Base-by-base conservation (phyloP, 805 yeast genomes). In the Clavispora phyllophila region DNA sequence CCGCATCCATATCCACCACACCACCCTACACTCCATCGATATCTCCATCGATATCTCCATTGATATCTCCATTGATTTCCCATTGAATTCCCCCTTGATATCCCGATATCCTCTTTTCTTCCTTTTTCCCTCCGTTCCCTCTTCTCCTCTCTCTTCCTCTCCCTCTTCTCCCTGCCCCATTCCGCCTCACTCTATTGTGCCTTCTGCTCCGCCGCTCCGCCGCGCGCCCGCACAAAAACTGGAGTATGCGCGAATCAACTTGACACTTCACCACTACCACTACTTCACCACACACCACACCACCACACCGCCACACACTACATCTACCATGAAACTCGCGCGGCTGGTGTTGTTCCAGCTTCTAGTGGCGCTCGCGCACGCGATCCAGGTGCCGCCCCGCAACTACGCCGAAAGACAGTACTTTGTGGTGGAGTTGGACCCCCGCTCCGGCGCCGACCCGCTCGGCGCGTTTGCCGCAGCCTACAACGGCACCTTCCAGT, bases 341-440 rank as follows among this genome's bases (percentile, higher is more conserved):
- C 36, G 18, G n/a, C 10, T 24, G 18, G 15, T 44, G 38, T 24
- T 37, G 28, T 37, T 38, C 39, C 32, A 45, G 17, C 39, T 47
- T 24, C 28, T 45, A 26, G 44, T 36, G 40, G 47, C 47, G 14
- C 39, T 29, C n/a, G 45, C 42, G 13, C 17, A 36, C 37, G 50
- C 49, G 14, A 27, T 38, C 17, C 36, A 38, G 24, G 42, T 49
- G 18, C 56, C 56, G 19, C 41, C 43, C 9, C 35, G 78, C 50
- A 79, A 84, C 58, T 83, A 76, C 58, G 64, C 53, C 3, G 47
- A 48, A 15, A 69, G 72, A 35, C 74, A 76, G 46, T 86, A 85
- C 62, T 82, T 84, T 51, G 76, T 85, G 7, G 70, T 85, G 14
- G 87, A 84, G 49, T 50, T 81, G 10, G 59, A 65, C 48, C 62